These are phyloP conservation scores for Fulvia fulva DNA, from an alignment of 2,329 filamentous ascomycete genomes.

Conservation along the genomic window DNA sequence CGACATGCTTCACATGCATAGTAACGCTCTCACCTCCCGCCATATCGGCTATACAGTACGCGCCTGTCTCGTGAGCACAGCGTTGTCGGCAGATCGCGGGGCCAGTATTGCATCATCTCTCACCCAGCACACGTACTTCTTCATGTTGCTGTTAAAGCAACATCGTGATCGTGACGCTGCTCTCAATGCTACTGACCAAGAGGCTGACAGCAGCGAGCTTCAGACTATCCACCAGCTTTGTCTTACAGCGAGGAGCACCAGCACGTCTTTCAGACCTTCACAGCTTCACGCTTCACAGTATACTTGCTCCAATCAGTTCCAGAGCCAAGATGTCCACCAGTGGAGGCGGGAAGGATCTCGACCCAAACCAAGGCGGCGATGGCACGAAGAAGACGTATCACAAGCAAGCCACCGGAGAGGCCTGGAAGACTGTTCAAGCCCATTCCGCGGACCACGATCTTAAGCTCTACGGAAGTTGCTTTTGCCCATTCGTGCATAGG, in stretches of 20 bases:
- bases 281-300: not conserved
- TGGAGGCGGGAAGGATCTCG: constrained; percentile 27
- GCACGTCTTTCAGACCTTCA: not conserved
- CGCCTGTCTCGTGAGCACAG: not conserved
- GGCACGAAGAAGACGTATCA: constrained; percentile 59
- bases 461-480: constrained; percentile 78
- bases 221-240: not conserved
- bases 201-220: not conserved
- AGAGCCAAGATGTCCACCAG: constrained; percentile 10
- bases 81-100: not conserved
- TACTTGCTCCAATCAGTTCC: not conserved
- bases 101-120: not conserved
- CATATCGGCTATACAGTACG: not conserved
- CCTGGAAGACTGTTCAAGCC: constrained; percentile 63
- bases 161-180: not conserved
- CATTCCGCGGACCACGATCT: constrained; percentile 67
- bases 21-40: too few relatives aligned
- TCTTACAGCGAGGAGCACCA: not conserved
- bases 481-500: constrained; percentile 82
- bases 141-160: not conserved
- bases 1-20: not conserved
- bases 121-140: not conserved
- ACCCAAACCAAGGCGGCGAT: constrained; percentile 34
- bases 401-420: constrained; percentile 68
- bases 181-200: not conserved